Conservation (phyloP, 2,329 filamentous ascomycete genomes). For the Penicillium sp. region DNA sequence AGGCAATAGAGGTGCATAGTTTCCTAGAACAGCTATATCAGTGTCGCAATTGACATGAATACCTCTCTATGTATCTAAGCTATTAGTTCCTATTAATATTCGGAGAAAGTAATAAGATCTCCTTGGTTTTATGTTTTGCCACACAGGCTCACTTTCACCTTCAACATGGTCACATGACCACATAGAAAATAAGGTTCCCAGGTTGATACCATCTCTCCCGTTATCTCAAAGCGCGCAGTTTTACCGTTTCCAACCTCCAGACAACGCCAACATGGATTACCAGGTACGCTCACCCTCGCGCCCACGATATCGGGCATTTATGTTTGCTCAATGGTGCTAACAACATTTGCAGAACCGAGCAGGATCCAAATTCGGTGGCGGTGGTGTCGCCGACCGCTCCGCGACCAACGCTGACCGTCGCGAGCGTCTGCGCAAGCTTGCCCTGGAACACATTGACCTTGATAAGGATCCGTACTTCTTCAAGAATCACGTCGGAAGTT, state of each 20-base stretch:
- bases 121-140: too few relatives aligned
- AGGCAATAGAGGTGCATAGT: not conserved
- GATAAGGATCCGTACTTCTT: conserved; percentile 99
- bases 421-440: conserved; percentile 95
- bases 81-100: not conserved
- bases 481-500: conserved; percentile 98
- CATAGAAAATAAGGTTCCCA: not conserved
- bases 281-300: not conserved
- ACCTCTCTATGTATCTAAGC: not conserved
- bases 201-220: conserved; percentile 5
- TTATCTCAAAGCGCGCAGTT: conserved; percentile 7
- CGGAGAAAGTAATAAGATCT: not conserved
- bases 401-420: conserved; percentile 95
- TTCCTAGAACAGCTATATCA: not conserved
- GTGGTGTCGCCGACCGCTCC: conserved; percentile 89
- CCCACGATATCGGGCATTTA: not conserved
- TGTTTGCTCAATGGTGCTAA: conserved; percentile 6
- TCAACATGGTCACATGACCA: not conserved
- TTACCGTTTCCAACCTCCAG: conserved; percentile 11
- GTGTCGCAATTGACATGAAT: not conserved
- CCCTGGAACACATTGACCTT: conserved; percentile 96
- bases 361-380: conserved; percentile 96
- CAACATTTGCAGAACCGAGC: conserved; percentile 70
- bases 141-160: not conserved
- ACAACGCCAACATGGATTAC: conserved; percentile 9